phyloP scores from a whole-genome alignment of 257 asterid genomes.

The Anisodus acutangulus region DNA sequence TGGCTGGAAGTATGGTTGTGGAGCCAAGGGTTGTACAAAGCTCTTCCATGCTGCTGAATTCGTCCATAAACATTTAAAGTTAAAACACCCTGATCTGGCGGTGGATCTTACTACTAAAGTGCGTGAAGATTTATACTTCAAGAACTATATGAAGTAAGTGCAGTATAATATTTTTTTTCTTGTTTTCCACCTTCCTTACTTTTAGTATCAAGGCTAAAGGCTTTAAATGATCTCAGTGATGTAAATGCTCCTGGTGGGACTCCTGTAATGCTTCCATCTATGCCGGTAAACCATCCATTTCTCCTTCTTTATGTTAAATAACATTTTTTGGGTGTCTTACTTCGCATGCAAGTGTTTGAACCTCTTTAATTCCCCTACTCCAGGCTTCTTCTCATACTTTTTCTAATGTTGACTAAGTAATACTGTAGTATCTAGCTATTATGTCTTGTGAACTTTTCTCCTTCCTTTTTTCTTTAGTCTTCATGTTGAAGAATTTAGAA shows the following conservation, averaged over 20 bases:
- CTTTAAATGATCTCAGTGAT: slow-evolving; percentile 60
- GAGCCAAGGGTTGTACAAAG: slow-evolving; percentile 99
- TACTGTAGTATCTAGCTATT: not conserved
- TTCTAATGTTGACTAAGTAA: not conserved
- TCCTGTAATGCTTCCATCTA: slow-evolving; percentile 86
- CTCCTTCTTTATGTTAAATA: slow-evolving; percentile 21
- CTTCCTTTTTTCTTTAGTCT: not conserved
- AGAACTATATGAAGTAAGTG: slow-evolving; percentile 93
- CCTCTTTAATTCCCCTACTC: not conserved
- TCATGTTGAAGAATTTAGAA: not conserved
- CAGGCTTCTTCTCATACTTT: not conserved
- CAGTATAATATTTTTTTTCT: not conserved
- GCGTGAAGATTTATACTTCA: slow-evolving; percentile 86
- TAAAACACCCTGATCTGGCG: slow-evolving; percentile 86
- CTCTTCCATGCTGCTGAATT: slow-evolving; percentile 97
- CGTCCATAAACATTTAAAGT: slow-evolving; percentile 88
- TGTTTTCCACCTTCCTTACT: slow-evolving; percentile 6
- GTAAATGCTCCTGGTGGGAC: slow-evolving; percentile 94
- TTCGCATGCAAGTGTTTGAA: not conserved
- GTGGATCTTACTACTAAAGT: slow-evolving; percentile 79
- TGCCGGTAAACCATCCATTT: slow-evolving; percentile 56
- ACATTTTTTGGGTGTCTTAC: not conserved
- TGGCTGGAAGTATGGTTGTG: slow-evolving; percentile 99
- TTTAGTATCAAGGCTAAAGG: slow-evolving; percentile 34
- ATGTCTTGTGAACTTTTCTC: slow-evolving; percentile 3